Percentiles rank a stretch among this genome's conserved stretches.
phyloP scores from a whole-genome alignment of 2,329 filamentous ascomycete species.

The Penicillium paneum region DNA sequence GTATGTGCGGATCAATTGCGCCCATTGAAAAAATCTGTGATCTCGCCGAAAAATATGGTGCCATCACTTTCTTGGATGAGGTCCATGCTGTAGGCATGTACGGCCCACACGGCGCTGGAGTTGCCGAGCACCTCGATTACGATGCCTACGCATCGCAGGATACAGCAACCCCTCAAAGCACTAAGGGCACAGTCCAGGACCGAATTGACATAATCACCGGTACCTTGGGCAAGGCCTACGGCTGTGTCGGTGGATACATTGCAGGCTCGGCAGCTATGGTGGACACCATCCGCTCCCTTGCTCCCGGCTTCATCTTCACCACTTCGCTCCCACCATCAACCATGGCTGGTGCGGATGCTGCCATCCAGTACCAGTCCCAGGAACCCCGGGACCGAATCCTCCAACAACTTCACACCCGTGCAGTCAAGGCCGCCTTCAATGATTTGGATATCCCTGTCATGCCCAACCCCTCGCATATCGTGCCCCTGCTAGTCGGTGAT shows the following conservation, averaged over 20 bases:
- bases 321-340: slow-evolving; percentile 93
- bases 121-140: slow-evolving; percentile 95
- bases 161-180: slow-evolving; percentile 47
- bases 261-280: slow-evolving; percentile 83
- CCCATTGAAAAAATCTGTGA: slow-evolving; percentile 96
- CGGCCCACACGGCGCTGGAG: slow-evolving; percentile 88
- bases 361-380: slow-evolving; percentile 89
- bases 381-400: slow-evolving; percentile 83
- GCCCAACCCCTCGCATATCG: slow-evolving; percentile 93
- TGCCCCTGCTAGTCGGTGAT: slow-evolving; percentile 90
- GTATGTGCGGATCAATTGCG: slow-evolving; percentile 97
- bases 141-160: slow-evolving; percentile 75
- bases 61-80: slow-evolving; percentile 96
- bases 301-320: slow-evolving; percentile 98
- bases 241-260: slow-evolving; percentile 96
- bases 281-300: slow-evolving; percentile 88
- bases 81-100: slow-evolving; percentile 99
- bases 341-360: slow-evolving; percentile 88
- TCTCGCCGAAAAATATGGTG: slow-evolving; percentile 94
- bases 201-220: slow-evolving; percentile 97
- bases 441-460: slow-evolving; percentile 90
- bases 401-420: slow-evolving; percentile 93
- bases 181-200: slow-evolving; percentile 82
- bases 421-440: slow-evolving; percentile 80
- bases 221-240: slow-evolving; percentile 95